Percentiles rank a stretch among this genome's conserved stretches.
Conservation (phyloP, 306 rosid genomes). For the Canavalia ensiformis region DNA sequence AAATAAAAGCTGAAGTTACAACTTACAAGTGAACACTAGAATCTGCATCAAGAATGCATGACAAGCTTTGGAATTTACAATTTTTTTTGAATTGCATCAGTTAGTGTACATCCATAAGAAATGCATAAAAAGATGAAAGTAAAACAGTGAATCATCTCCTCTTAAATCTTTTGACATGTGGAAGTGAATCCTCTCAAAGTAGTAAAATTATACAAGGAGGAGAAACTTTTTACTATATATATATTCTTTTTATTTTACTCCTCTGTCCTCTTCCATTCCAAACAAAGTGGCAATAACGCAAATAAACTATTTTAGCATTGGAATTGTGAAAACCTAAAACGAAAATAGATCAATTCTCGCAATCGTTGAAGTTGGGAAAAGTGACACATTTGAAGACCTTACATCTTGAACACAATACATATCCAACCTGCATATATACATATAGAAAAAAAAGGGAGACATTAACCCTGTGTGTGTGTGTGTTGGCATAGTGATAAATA, state of each 20-base stretch:
- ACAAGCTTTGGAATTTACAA: constrained; percentile 31
- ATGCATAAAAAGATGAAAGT: background rate
- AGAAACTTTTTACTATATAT: background rate
- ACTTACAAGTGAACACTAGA: background rate
- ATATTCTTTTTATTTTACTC: too few relatives aligned
- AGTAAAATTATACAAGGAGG: constrained; percentile 30
- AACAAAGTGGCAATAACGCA: background rate
- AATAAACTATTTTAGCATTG: constrained; percentile 1
- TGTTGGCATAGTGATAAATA: too few relatives aligned
- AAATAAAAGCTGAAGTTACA: background rate
- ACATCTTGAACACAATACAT: constrained; percentile 75
- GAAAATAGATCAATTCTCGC: constrained; percentile 56
- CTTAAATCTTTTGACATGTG: constrained; percentile 6
- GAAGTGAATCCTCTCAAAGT: constrained; percentile 18
- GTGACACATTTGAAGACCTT: constrained; percentile 92
- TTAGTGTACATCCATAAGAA: constrained; percentile 3
- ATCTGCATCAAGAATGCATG: constrained; percentile 11
- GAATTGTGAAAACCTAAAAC: constrained; percentile 40
- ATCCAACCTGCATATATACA: constrained; percentile 66
- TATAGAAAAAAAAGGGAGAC: too few relatives aligned
- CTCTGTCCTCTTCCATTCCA: too few relatives aligned
- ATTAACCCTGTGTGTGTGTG: too few relatives aligned
- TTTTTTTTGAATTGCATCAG: constrained; percentile 8
- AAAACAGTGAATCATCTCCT: background rate
- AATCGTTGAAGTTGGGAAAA: constrained; percentile 79